A percentile compares a stretch with the other conserved stretches of the same genome.
Conservation (phyloP, 2,329 filamentous ascomycete species). For the Hypomyces perniciosus region DNA sequence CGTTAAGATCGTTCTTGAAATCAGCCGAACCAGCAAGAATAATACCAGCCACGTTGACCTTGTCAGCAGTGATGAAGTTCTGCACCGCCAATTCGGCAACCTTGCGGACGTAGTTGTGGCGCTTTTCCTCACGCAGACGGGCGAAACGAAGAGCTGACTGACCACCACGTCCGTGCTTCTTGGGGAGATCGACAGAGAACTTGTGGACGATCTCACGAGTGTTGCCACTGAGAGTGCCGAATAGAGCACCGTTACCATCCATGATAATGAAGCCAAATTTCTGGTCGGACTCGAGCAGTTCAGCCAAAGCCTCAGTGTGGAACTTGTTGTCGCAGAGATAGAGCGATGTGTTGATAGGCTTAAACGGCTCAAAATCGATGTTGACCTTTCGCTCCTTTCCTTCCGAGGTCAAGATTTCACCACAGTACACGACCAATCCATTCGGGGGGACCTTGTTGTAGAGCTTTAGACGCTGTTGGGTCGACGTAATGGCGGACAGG, state of each 20-base stretch:
- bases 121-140: conserved; percentile 98
- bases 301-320: conserved; percentile 93
- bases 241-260: conserved; percentile 97
- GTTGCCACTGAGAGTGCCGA: conserved; percentile 94
- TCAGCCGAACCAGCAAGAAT: conserved; percentile 96
- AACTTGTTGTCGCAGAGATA: conserved; percentile 99
- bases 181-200: conserved; percentile 96
- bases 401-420: conserved; percentile 98
- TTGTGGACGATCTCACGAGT: conserved; percentile 96
- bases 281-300: conserved; percentile 96
- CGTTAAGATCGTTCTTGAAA: conserved; percentile 99
- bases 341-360: conserved; percentile 98
- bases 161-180: conserved; percentile 99
- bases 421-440: conserved; percentile 96
- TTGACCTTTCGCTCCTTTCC: conserved; percentile 99
- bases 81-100: conserved; percentile 96
- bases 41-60: conserved; percentile 93
- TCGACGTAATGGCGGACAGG: conserved; percentile 95
- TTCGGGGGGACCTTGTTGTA: conserved; percentile 99
- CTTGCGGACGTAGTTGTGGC: conserved; percentile 99
- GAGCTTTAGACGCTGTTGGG: conserved; percentile 96
- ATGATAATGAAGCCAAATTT: conserved; percentile 99
- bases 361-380: conserved; percentile 99
- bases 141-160: conserved; percentile 99
- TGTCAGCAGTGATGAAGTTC: conserved; percentile 98